Conservation (phyloP, 805 yeast genomes). For the Suhomyces faveliae region DNA sequence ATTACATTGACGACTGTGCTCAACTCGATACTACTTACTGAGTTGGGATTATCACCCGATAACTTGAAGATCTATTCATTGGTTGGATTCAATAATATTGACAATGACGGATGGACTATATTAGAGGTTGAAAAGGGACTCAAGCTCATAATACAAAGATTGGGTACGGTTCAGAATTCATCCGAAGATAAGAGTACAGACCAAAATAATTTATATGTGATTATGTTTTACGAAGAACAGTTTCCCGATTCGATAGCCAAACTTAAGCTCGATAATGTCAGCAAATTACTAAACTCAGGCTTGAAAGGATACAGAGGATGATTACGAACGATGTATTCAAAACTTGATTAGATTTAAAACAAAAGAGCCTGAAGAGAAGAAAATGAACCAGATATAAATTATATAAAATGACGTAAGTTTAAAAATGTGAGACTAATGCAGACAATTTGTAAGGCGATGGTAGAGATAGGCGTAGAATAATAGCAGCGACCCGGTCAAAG, state of each 20-base stretch:
- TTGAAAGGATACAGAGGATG: constrained; percentile 28
- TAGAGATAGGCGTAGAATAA: background rate
- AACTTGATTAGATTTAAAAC: background rate
- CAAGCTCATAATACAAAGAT: constrained; percentile 26
- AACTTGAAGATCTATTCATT: constrained; percentile 34
- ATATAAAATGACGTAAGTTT: constrained; percentile 3
- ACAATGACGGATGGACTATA: constrained; percentile 26
- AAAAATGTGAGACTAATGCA: constrained; percentile 1
- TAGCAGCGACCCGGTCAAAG: background rate
- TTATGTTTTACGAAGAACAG: constrained; percentile 29
- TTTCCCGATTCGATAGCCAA: constrained; percentile 36
- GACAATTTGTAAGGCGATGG: background rate
- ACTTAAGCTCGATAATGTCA: constrained; percentile 32
- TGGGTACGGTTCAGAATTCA: constrained; percentile 8
- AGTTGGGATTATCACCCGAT: constrained; percentile 21
- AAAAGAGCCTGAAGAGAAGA: constrained; percentile 1
- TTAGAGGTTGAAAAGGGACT: constrained; percentile 29
- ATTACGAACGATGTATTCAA: background rate
- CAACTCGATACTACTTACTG: constrained; percentile 14
- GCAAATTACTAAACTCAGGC: constrained; percentile 30
- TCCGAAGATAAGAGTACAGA: constrained; percentile 4
- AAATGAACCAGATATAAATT: background rate
- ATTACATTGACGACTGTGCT: constrained; percentile 41
- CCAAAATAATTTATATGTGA: constrained; percentile 22
- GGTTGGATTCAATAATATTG: constrained; percentile 30